Base-by-base conservation (phyloP, 2,329 filamentous ascomycete species). In the Cadophora malorum region DNA sequence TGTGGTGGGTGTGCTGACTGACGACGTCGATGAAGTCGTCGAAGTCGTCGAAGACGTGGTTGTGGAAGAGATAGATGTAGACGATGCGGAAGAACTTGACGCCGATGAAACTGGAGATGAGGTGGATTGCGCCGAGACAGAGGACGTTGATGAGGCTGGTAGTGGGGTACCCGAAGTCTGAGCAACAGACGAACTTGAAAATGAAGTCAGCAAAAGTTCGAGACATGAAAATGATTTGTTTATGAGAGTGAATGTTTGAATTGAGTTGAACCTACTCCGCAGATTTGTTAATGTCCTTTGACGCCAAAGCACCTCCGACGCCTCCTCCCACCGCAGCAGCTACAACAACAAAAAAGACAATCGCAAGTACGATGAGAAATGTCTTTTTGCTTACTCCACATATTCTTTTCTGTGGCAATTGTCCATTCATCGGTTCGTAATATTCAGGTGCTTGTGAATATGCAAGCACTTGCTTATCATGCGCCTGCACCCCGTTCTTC, bases 381-480 rank as follows among this genome's bases (percentile, higher is more conserved):
- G 19, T 35, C 53, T 35, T 56, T 19, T 35, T 56, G 19, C 53
- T 56, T 25, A 35, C 35, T 33, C 53, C 53, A 21, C 53, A 56
- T n/a, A 56, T 56, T 19, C 53, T 31, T 28, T 35, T 56, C 16
- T 35, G 28, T 28, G 50, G 50, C 10, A 28, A 10, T 19, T 33
- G 53, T 1, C 28, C 53, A 56, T 33, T 56, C 10, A 56, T 28
- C 19, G 31, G 31, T 14, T 33, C 23, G 23, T 56, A 56, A 12
- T 35, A 28, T 4, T 35, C 53, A 21, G 53, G 53, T 56, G 31
- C 53, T 56, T 56, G 53, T 16, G 28, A 56, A 56, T 56, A 33
- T 21, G 53, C 2, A 35, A 56, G 53, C 28, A 25, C 53, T 28
- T 56, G 53, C 28, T 56, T 56, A 14, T 56, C 53, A 35, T 56